Evolutionary conservation across 805 yeast genomes (phyloP).

Genomic region (Wickerhamomyces chaumierensis): DNA sequence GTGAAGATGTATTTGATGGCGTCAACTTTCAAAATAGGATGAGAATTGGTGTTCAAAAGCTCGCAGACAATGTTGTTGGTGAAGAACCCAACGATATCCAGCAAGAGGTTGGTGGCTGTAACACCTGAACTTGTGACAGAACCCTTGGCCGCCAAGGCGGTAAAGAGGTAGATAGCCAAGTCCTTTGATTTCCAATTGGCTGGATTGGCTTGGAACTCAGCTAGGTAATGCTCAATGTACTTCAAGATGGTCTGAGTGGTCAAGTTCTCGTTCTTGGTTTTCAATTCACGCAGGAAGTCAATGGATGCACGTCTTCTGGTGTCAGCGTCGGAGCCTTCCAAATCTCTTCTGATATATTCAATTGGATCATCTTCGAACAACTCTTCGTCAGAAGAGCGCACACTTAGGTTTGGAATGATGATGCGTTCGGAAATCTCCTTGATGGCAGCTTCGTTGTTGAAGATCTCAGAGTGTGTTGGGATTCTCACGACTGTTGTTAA

Average conservation of each 20-base stretch:
- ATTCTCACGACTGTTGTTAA: conserved; percentile 71
- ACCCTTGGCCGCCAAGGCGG: conserved; percentile 88
- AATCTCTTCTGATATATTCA: conserved; percentile 80
- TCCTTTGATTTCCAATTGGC: conserved; percentile 79
- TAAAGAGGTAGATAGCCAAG: conserved; percentile 73
- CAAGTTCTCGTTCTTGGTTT: conserved; percentile 60
- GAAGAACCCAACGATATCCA: conserved; percentile 84
- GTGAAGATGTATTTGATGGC: conserved; percentile 84
- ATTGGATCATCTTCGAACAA: conserved; percentile 95
- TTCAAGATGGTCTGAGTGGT: conserved; percentile 67
- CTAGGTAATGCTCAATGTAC: conserved; percentile 59
- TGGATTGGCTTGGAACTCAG: conserved; percentile 31
- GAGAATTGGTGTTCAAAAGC: conserved; percentile 43
- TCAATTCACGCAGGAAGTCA: conserved; percentile 79
- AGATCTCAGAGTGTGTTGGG: conserved; percentile 54
- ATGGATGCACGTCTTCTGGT: conserved; percentile 90
- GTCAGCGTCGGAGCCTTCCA: conserved; percentile 91
- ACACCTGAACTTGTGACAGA: conserved; percentile 80
- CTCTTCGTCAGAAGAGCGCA: conserved; percentile 86
- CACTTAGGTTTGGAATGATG: conserved; percentile 76
- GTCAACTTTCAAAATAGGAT: conserved; percentile 80
- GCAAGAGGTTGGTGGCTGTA: conserved; percentile 69
- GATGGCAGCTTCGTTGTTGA: conserved; percentile 50
- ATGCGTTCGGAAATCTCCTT: conserved; percentile 73
- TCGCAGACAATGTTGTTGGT: conserved; percentile 73